Conservation (phyloP, 805 yeast genomes). For the Saccharomycopsis fodiens region DNA sequence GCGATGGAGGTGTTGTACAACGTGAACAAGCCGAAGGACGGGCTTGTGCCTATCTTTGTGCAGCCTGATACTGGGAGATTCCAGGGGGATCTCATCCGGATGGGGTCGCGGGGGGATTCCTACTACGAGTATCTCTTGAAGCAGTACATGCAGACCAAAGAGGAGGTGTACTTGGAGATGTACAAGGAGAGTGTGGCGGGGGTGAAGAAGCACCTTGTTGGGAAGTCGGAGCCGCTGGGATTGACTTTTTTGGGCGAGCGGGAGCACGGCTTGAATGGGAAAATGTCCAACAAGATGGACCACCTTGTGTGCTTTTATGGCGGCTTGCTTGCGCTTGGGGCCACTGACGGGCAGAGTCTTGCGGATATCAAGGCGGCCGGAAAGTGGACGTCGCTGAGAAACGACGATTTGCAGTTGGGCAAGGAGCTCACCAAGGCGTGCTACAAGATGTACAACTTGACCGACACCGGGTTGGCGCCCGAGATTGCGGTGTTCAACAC, state of each 20-base stretch:
- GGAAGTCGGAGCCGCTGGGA: slow-evolving; percentile 52
- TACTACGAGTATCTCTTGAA: slow-evolving; percentile 85
- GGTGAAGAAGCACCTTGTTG: slow-evolving; percentile 58
- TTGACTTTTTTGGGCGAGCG: slow-evolving; percentile 72
- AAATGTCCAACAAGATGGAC: slow-evolving; percentile 72
- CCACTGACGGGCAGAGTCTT: slow-evolving; percentile 64
- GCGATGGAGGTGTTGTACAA: slow-evolving; percentile 64
- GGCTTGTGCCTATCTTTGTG: slow-evolving; percentile 77
- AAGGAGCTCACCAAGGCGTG: slow-evolving; percentile 74
- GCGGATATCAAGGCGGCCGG: slow-evolving; percentile 45
- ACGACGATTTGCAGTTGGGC: slow-evolving; percentile 60
- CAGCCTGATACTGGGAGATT: slow-evolving; percentile 68
- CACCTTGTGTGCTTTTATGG: slow-evolving; percentile 90
- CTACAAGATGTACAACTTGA: slow-evolving; percentile 72
- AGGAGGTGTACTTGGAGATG: slow-evolving; percentile 57
- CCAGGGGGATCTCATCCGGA: slow-evolving; percentile 56
- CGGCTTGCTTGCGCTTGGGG: slow-evolving; percentile 82
- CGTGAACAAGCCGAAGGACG: slow-evolving; percentile 51
- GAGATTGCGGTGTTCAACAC: slow-evolving; percentile 82
- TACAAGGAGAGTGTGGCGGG: slow-evolving; percentile 74
- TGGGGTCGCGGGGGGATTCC: slow-evolving; percentile 91
- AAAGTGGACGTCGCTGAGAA: slow-evolving; percentile 51
- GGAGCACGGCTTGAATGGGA: slow-evolving; percentile 56
- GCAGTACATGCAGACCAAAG: slow-evolving; percentile 74
- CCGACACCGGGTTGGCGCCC: slow-evolving; percentile 74